Base-by-base conservation (phyloP, 1,284 basidiomycete species). In the Macrocystidia cucumis region DNA sequence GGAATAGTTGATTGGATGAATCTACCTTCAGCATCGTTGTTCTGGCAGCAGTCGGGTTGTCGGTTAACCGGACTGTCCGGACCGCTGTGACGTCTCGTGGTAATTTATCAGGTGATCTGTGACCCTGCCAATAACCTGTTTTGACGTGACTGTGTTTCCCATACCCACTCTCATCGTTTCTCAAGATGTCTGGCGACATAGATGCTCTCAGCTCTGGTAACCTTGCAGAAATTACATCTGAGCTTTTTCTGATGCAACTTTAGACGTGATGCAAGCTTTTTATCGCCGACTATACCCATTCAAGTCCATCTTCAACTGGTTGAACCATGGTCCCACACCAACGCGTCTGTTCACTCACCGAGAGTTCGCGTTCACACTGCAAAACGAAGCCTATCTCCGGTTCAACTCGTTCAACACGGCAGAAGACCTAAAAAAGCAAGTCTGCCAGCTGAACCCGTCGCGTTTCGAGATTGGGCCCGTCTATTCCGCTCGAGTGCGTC, bases 381-480 rank as follows among this genome's bases (percentile, higher is more conserved):
- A 75, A 35, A 87, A 86, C 40, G 93, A 98, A 48, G 81, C 90
- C 3, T 98, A 98, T 57, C 69, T 98, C 37, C 85, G 95, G 7
- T 98, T 98, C 69, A 86, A 96, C 55, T 96, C 90, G 3, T 98
- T 96, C 58, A 67, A 67, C 21, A 79, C 71, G 17, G 72, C 73
- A 2, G 91, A 96, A 5, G 95, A 98, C 39, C 78, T 98, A 53
- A 96, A 97, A 64, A 88, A 88, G 50, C 87, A 97, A 56, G 77
- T 92, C 2, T 72, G 87, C 39, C 60, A 79, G 18, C 65, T 90
- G 30, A 91, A 86, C 45, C 92, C 92, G 0, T 81, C 82, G 26
- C 85, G 95, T 51, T 99, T 98, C 53, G 95, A 98, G 60, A 95
- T 99, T 39, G 96, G 95, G 0, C 90, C 96, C 0, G 76, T 96